These are phyloP conservation scores for Phytophthora pistaciae DNA, from an alignment of 352 stramenopile species.

Conservation along the genomic window DNA sequence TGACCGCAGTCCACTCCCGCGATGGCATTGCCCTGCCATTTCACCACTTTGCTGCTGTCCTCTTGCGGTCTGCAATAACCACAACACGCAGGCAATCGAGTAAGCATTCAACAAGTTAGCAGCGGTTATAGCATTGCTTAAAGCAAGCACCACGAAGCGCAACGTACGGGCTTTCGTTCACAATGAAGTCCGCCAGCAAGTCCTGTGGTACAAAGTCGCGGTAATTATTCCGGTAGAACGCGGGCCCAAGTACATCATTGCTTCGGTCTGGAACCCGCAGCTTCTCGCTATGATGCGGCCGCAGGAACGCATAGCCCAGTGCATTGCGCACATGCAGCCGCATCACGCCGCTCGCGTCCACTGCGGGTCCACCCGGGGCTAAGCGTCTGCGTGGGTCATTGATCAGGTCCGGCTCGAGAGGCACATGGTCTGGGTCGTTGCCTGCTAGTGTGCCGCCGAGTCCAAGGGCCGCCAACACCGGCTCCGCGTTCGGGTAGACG, in stretches of 20 bases:
- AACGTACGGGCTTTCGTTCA: slow-evolving; percentile 48
- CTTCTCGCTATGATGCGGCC: slow-evolving; percentile 52
- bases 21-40: slow-evolving; percentile 77
- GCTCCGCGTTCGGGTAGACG: slow-evolving; percentile 64
- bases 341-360: slow-evolving; percentile 62
- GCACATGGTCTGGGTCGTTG: slow-evolving; percentile 55
- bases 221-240: slow-evolving; percentile 50
- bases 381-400: slow-evolving; percentile 60
- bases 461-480: slow-evolving; percentile 56
- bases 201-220: slow-evolving; percentile 63
- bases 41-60: slow-evolving; percentile 38
- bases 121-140: not conserved
- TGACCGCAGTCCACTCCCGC: slow-evolving; percentile 41
- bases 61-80: slow-evolving; percentile 30
- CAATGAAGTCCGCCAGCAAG: slow-evolving; percentile 43
- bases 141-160: not conserved
- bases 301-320: slow-evolving; percentile 59
- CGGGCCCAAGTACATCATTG: slow-evolving; percentile 7
- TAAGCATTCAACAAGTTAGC: not conserved
- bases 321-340: slow-evolving; percentile 66
- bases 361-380: slow-evolving; percentile 33
- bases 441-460: slow-evolving; percentile 59
- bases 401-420: slow-evolving; percentile 52
- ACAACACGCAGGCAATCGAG: not conserved
- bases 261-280: slow-evolving; percentile 11